Evolutionary conservation across 1,284 basidiomycete species (phyloP).

Genomic region (Kwoniella shivajii): DNA sequence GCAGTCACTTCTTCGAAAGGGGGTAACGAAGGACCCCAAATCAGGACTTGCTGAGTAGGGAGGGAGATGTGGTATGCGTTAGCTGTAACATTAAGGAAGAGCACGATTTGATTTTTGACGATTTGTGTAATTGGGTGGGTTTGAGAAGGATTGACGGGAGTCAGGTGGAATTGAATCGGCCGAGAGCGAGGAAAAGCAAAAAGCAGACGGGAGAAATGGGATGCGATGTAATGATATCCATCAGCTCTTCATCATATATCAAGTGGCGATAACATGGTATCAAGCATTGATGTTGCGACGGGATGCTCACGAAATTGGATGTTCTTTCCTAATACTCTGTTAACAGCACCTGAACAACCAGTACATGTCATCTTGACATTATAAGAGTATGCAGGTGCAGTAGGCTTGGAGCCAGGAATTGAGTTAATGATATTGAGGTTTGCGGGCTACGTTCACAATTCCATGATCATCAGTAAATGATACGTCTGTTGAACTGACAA

Average conservation of each 20-base stretch:
- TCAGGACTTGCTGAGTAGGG: constrained; percentile 43
- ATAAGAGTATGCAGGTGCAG: constrained; percentile 50
- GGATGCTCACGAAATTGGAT: constrained; percentile 43
- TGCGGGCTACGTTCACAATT: neutral
- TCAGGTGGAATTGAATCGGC: no score
- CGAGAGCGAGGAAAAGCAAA: no score
- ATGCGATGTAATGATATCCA: no score
- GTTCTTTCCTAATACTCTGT: constrained; percentile 52
- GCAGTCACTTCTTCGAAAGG: constrained; percentile 46
- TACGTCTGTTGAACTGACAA: no score
- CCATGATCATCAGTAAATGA: no score
- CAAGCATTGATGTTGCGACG: no score
- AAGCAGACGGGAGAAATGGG: no score
- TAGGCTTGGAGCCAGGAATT: constrained; percentile 16
- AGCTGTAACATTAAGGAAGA: constrained; percentile 29
- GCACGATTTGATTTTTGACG: neutral
- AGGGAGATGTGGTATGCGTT: constrained; percentile 50
- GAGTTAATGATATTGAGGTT: constrained; percentile 18
- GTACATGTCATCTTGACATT: constrained; percentile 54
- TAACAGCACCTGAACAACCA: constrained; percentile 53
- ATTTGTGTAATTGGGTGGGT: neutral
- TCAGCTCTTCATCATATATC: no score
- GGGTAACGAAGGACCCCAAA: constrained; percentile 51
- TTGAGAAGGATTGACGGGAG: neutral
- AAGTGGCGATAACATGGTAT: no score